Percentiles rank a stretch among this genome's conserved stretches.
These are phyloP conservation scores for Podaxis sp. DNA, from an alignment of 768 basidiomycete genomes.

Conservation along the genomic window DNA sequence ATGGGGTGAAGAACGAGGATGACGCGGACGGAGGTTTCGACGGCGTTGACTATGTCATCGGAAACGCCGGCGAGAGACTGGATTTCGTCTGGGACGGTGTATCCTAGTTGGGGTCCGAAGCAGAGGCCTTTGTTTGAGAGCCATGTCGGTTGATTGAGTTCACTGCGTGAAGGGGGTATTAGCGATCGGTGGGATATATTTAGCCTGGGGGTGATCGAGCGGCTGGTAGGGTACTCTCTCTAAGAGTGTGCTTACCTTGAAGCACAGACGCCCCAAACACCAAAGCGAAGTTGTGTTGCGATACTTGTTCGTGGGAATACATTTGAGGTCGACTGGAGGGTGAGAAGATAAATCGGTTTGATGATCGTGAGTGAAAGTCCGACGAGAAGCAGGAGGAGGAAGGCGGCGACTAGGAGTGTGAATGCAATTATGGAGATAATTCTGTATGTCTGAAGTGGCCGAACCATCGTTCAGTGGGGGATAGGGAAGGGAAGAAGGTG, in stretches of 20 bases:
- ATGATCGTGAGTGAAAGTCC: constrained; percentile 76
- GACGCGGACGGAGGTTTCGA: constrained; percentile 49
- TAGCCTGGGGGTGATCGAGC: constrained; percentile 15
- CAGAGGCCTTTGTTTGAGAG: constrained; percentile 48
- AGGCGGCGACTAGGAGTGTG: constrained; percentile 54
- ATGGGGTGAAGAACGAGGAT: constrained; percentile 73
- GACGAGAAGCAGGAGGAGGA: constrained; percentile 75
- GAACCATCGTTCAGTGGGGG: not conserved
- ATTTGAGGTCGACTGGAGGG: constrained; percentile 36
- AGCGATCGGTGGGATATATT: constrained; percentile 26
- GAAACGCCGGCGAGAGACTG: constrained; percentile 45
- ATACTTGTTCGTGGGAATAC: constrained; percentile 42
- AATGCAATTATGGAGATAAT: constrained; percentile 47
- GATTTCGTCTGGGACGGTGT: constrained; percentile 53
- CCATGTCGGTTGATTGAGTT: constrained; percentile 33
- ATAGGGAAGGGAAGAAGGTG: not conserved
- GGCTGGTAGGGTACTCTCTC: not conserved
- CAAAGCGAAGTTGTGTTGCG: constrained; percentile 66
- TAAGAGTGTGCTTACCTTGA: constrained; percentile 36
- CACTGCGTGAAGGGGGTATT: constrained; percentile 18
- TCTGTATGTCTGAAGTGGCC: constrained; percentile 46
- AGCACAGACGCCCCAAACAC: constrained; percentile 84
- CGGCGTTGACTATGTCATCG: constrained; percentile 38
- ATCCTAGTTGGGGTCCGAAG: constrained; percentile 67
- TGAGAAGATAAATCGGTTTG: constrained; percentile 63